Evolutionary conservation across 2,329 filamentous ascomycete species (phyloP), one percentile per base, ranked within the genome.

Genomic region (Beauveria bassiana): DNA sequence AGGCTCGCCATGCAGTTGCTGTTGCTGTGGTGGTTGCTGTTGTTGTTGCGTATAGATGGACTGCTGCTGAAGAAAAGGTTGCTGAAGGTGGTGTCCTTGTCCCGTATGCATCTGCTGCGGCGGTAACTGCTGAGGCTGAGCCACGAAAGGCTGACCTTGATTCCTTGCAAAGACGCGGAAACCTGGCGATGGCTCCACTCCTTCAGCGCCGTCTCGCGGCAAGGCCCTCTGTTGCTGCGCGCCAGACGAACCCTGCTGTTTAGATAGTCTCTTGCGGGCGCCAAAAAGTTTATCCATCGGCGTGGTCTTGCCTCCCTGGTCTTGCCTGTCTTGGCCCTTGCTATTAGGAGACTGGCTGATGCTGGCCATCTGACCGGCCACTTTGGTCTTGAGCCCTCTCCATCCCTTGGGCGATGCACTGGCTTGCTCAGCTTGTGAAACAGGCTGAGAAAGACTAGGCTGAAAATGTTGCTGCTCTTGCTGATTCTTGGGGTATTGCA

Each of bases 221-320:
- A 18, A 59, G 60, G 40, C 59, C 52, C n/a, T 51, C 28, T 49
- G 62, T 53, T 51, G 34, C 52, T 52, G 59, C 14, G 22, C n/a
- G 12, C 47, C 49, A 7, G 59, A 28, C 16, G 26, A 8, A 12
- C 63, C 66, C 20, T 67, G 68, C n/a, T 67, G 68, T 63, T 70
- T 74, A 5, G 70, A 70, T 34, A 62, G 66, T 66, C 70, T 68
- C 63, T 72, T 74, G 49, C 75, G 71, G 1, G 71, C 71, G 1
- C 68, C 67, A 0, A 73, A 59, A 1, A 75, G 61, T 62, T 71
- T 75, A 20, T 64, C 68, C 2, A 67, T 63, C 16, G 66, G 12
- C 14, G 22, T 56, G 24, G 68, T 65, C 59, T 58, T 59, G 14
- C 59, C 47, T 40, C 51, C 46, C 51, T 42, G 53, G 18, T 46